phyloP scores from a whole-genome alignment of 78 protist genomes.

The Emiliania huxleyi region DNA sequence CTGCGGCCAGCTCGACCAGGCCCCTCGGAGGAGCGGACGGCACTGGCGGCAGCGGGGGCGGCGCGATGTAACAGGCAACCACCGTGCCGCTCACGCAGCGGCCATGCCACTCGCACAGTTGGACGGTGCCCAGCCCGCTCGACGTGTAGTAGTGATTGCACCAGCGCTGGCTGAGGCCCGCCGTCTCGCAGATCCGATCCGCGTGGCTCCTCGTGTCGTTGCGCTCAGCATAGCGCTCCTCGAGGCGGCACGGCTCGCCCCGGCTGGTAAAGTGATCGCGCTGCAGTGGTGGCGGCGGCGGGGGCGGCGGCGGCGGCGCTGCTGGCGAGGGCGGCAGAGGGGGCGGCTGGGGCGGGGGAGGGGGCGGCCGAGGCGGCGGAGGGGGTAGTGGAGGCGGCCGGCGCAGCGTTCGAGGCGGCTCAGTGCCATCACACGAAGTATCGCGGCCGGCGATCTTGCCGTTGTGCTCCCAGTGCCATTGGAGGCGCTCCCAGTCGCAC shows the following conservation, averaged over 20 bases:
- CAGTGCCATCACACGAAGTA: too few species aligned
- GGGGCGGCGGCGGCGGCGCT: neutral
- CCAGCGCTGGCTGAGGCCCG: neutral
- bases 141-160: neutral
- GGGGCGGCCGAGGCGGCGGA: neutral
- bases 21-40: neutral
- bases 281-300: neutral
- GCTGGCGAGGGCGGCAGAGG: neutral
- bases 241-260: neutral
- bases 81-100: neutral
- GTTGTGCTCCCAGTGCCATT: neutral
- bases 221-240: neutral
- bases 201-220: neutral
- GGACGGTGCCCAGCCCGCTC: neutral
- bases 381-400: neutral
- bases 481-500: neutral
- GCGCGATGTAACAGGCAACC: neutral
- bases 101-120: neutral
- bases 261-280: neutral
- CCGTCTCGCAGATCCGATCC: neutral
- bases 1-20: neutral
- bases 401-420: neutral
- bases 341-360: neutral
- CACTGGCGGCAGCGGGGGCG: neutral
- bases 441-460: neutral